A percentile compares a stretch with the other conserved stretches of the same genome.
Evolutionary conservation across 768 basidiomycete species (phyloP).

Genomic region (Hericium coralloides): DNA sequence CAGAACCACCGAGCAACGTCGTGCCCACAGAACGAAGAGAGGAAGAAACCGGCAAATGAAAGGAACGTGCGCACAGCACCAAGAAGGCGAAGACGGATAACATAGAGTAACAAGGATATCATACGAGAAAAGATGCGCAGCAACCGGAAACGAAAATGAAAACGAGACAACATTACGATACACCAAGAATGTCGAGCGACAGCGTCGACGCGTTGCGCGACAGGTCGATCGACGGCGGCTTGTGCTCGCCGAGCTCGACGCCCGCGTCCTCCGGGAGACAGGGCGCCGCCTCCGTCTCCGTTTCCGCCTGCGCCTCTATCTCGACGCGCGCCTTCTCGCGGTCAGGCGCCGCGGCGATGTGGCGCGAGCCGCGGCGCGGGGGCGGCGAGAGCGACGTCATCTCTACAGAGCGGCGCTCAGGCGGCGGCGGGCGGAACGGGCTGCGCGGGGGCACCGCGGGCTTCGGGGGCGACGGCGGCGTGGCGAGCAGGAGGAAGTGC

Average conservation of each 20-base stretch:
- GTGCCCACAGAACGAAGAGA: not conserved
- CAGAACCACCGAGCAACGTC: not conserved
- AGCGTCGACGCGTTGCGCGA: conserved; percentile 12
- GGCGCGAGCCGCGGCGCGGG: conserved; percentile 50
- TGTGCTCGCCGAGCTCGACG: conserved; percentile 3
- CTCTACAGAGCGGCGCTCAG: conserved; percentile 24
- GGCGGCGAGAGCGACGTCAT: conserved; percentile 52
- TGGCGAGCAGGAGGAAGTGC: conserved; percentile 50
- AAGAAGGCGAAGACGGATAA: not conserved
- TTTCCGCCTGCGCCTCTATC: not conserved
- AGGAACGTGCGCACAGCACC: not conserved
- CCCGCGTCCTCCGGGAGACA: conserved; percentile 3
- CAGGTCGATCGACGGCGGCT: conserved; percentile 3
- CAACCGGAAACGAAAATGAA: not conserved
- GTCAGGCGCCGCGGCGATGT: conserved; percentile 24
- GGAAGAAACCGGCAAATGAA: not conserved
- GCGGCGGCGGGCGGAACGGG: conserved; percentile 21
- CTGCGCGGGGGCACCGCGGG: conserved; percentile 15
- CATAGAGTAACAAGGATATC: not conserved
- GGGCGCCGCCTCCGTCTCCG: not conserved
- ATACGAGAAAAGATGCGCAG: not conserved
- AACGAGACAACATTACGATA: not conserved
- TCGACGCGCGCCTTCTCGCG: not conserved
- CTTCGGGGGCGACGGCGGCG: conserved; percentile 34
- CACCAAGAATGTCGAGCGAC: conserved; percentile 13